These are phyloP conservation scores for Blakeslea trispora DNA, from an alignment of 371 early-diverging fungal genomes.

Conservation along the genomic window DNA sequence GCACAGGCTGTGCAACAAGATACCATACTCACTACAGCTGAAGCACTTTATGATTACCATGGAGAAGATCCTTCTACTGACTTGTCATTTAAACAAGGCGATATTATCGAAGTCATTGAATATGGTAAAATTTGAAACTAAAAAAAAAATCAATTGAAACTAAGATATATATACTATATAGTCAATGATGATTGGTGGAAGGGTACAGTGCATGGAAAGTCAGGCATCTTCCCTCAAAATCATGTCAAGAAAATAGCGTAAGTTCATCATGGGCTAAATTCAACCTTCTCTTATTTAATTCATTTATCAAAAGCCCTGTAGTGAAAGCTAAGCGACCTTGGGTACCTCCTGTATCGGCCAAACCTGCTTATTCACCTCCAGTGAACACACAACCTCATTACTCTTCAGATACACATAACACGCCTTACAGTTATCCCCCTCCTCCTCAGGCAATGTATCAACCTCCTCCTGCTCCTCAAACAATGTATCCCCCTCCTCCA, in stretches of 20 bases:
- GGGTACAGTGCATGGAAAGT: slow-evolving; percentile 61
- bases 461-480: slow-evolving; percentile 22
- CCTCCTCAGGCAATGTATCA: slow-evolving; percentile 9
- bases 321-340: slow-evolving; percentile 11
- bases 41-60: slow-evolving; percentile 50
- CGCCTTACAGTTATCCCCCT: slow-evolving; percentile 36
- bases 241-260: slow-evolving; percentile 60
- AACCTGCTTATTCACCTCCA: slow-evolving; percentile 11
- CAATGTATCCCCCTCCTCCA: no score
- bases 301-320: background rate
- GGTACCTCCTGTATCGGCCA: slow-evolving; percentile 11
- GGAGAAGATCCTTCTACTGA: slow-evolving; percentile 53
- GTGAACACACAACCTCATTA: slow-evolving; percentile 12
- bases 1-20: slow-evolving; percentile 12
- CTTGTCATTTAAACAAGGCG: slow-evolving; percentile 52
- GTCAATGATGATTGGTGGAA: slow-evolving; percentile 64
- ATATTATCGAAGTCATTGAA: slow-evolving; percentile 52
- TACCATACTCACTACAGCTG: slow-evolving; percentile 27
- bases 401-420: slow-evolving; percentile 13
- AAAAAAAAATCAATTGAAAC: no score
- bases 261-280: slow-evolving; percentile 6
- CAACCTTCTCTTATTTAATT: background rate
- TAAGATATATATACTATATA: no score
- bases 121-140: no score
- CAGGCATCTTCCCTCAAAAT: slow-evolving; percentile 82